These are phyloP conservation scores for Elongisporangium senticosum DNA, from an alignment of 352 stramenopile genomes.

Conservation along the genomic window DNA sequence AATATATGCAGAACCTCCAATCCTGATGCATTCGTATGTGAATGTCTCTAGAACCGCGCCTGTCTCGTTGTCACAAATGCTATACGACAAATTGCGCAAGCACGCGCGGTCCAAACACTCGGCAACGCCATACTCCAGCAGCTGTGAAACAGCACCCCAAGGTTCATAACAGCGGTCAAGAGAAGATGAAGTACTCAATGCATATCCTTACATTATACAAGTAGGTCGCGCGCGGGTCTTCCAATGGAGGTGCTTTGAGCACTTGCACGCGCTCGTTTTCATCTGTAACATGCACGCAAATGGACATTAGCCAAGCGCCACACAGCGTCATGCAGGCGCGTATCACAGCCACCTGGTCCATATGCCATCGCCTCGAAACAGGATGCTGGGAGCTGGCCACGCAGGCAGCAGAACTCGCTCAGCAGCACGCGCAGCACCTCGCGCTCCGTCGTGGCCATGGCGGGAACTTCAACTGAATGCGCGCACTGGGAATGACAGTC, in stretches of 20 bases:
- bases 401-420: constrained; percentile 15
- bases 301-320: neutral
- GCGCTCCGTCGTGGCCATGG: constrained; percentile 1
- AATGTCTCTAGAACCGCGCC: constrained; percentile 12
- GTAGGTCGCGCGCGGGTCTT: constrained; percentile 1
- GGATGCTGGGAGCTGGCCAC: constrained; percentile 10
- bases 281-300: constrained; percentile 1
- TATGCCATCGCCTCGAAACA: constrained; percentile 10
- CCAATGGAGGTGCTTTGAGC: constrained; percentile 8
- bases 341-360: neutral
- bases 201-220: constrained; percentile 13
- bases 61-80: constrained; percentile 5
- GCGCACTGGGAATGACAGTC: neutral
- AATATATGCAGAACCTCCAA: neutral
- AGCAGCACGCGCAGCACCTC: constrained; percentile 17
- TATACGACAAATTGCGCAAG: constrained; percentile 9
- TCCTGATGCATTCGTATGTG: constrained; percentile 5
- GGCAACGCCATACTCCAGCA: constrained; percentile 19
- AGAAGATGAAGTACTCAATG: neutral
- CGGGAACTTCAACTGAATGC: neutral
- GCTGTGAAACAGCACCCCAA: neutral
- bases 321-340: neutral
- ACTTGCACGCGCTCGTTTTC: constrained; percentile 8
- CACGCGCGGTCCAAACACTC: constrained; percentile 20
- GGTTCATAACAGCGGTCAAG: too few species aligned